A percentile compares a stretch with the other conserved stretches of the same genome.
Conservation (phyloP, 495 filamentous ascomycete species). For the Aspergillus campestris region DNA sequence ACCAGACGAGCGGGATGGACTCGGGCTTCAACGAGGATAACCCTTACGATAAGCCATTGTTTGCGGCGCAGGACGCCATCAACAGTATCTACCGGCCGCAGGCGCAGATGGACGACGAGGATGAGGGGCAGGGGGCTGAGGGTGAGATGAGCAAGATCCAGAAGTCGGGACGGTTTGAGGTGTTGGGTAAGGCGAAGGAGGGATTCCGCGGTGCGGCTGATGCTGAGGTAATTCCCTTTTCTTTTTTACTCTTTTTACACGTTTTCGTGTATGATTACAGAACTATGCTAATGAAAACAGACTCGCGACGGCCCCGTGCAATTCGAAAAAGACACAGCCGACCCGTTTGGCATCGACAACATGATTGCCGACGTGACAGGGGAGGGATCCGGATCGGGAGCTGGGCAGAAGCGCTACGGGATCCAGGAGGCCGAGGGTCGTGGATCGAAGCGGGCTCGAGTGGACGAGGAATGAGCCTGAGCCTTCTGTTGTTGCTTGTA, state of each 20-base stretch:
- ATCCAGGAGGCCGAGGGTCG: slow-evolving; percentile 64
- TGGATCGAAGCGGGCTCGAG: slow-evolving; percentile 64
- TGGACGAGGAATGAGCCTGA: slow-evolving; percentile 57
- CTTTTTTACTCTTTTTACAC: not conserved
- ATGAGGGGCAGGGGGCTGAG: slow-evolving; percentile 72
- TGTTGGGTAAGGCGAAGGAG: slow-evolving; percentile 75
- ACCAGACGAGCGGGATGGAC: slow-evolving; percentile 83
- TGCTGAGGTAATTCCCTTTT: slow-evolving; percentile 56
- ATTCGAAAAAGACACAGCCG: slow-evolving; percentile 85
- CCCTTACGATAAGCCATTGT: slow-evolving; percentile 92
- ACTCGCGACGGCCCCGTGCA: slow-evolving; percentile 86
- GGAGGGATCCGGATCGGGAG: slow-evolving; percentile 24
- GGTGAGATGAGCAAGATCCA: slow-evolving; percentile 80
- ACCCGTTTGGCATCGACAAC: slow-evolving; percentile 88
- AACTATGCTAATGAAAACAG: slow-evolving; percentile 23
- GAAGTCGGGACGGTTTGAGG: slow-evolving; percentile 76
- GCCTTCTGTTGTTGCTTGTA: not conserved
- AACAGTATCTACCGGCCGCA: slow-evolving; percentile 87
- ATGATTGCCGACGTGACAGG: slow-evolving; percentile 77
- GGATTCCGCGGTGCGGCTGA: slow-evolving; percentile 83
- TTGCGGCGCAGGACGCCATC: slow-evolving; percentile 93
- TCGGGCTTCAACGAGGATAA: slow-evolving; percentile 96
- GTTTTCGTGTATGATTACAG: slow-evolving; percentile 1
- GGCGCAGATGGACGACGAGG: slow-evolving; percentile 57
- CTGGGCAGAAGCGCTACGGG: slow-evolving; percentile 72